phyloP scores from a whole-genome alignment of 2,329 filamentous ascomycete genomes.

The Epichloe sp. region DNA sequence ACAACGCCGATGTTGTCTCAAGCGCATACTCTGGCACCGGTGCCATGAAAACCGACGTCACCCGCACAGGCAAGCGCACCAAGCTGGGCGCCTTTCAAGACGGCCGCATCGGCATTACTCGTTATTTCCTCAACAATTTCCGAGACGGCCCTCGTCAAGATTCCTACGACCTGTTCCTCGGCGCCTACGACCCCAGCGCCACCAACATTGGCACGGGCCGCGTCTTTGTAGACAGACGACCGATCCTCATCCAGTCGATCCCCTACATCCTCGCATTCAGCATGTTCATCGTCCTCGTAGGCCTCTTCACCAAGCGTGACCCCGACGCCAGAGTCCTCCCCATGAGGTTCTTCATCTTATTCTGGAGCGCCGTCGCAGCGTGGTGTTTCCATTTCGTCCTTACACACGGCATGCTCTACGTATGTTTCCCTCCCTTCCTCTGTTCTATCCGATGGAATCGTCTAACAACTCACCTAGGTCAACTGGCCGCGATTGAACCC shows the following conservation, averaged over 20 bases:
- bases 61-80: constrained; percentile 81
- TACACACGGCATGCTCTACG: constrained; percentile 82
- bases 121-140: constrained; percentile 93
- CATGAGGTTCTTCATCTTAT: constrained; percentile 65
- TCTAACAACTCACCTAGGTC: constrained; percentile 43
- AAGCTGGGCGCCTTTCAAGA: constrained; percentile 77
- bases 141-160: constrained; percentile 87
- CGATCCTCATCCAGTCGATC: constrained; percentile 80
- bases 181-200: constrained; percentile 64
- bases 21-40: constrained; percentile 90
- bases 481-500: constrained; percentile 98
- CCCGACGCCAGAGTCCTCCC: constrained; percentile 70
- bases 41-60: constrained; percentile 96
- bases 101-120: constrained; percentile 71
- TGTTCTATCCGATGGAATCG: background rate
- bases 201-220: constrained; percentile 57
- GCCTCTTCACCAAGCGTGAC: constrained; percentile 55
- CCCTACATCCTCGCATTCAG: constrained; percentile 83
- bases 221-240: constrained; percentile 74
- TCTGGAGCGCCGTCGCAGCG: constrained; percentile 58
- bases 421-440: constrained; percentile 39
- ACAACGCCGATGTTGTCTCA: constrained; percentile 93
- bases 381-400: constrained; percentile 70
- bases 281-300: constrained; percentile 68
- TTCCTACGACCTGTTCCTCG: constrained; percentile 87